These are phyloP conservation scores for Sambucus nigra DNA, from an alignment of 129 eudicot genomes.

Conservation along the genomic window DNA sequence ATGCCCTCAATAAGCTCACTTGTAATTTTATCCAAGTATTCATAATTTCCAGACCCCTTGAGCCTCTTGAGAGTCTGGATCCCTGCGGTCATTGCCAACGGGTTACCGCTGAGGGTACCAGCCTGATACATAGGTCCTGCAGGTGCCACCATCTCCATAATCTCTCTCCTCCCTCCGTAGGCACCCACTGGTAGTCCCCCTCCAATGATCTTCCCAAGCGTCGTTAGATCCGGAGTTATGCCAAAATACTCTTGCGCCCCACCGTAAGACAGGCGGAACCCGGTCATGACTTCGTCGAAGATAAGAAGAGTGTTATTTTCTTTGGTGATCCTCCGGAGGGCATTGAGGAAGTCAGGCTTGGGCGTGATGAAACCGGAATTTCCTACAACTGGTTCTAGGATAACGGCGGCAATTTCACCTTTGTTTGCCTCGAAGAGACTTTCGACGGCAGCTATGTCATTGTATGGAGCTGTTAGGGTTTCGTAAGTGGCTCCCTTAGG, in stretches of 20 bases:
- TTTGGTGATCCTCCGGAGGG: constrained; percentile 49
- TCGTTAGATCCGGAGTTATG: constrained; percentile 70
- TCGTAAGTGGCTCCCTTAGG: constrained; percentile 57
- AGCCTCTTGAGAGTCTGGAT: constrained; percentile 78
- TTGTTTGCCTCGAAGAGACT: constrained; percentile 46
- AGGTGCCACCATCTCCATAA: constrained; percentile 98
- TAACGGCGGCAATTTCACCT: constrained; percentile 83
- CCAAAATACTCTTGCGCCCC: constrained; percentile 87
- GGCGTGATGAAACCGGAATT: constrained; percentile 87
- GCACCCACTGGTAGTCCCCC: constrained; percentile 95
- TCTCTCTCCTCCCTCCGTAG: constrained; percentile 84
- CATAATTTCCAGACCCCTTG: constrained; percentile 49
- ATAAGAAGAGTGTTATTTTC: constrained; percentile 54
- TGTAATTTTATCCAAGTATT: constrained; percentile 51
- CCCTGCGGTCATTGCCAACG: constrained; percentile 92
- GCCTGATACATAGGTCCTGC: constrained; percentile 97
- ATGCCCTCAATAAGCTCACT: constrained; percentile 52
- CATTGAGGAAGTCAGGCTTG: constrained; percentile 48
- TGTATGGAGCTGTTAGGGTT: constrained; percentile 76
- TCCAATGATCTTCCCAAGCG: constrained; percentile 70
- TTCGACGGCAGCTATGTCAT: constrained; percentile 45
- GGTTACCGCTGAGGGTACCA: constrained; percentile 86
- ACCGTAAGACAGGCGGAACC: constrained; percentile 77
- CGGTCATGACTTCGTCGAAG: constrained; percentile 90
- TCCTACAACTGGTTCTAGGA: constrained; percentile 88